phyloP scores from a whole-genome alignment of 228 moss, liverwort and hornwort genomes.

The Sphagnum magellanicum region DNA sequence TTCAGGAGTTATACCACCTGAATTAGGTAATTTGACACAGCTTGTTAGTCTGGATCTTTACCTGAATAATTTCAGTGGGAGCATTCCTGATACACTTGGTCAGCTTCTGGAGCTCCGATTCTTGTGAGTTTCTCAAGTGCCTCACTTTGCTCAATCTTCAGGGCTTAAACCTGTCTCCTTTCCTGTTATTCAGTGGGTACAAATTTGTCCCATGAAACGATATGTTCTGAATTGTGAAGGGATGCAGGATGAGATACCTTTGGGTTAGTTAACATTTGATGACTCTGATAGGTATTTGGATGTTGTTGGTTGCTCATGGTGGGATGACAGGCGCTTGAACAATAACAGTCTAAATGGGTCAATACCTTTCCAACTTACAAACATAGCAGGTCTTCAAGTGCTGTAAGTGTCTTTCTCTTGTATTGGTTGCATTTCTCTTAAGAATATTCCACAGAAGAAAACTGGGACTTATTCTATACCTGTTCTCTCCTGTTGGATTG shows the following conservation, averaged over 20 bases:
- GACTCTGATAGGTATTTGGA: background rate
- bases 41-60: constrained; percentile 7
- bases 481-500: no score
- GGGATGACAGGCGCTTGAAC: constrained; percentile 33
- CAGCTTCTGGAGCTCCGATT: background rate
- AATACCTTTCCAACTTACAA: constrained; percentile 34
- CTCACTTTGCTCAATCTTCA: no score
- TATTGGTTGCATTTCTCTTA: background rate
- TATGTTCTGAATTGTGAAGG: no score
- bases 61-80: background rate
- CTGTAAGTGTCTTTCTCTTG: constrained; percentile 28
- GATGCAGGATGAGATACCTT: no score
- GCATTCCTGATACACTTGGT: background rate
- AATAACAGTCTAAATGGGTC: constrained; percentile 29
- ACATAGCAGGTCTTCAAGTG: constrained; percentile 39
- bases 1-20: no score
- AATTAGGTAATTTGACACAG: constrained; percentile 1
- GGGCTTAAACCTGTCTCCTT: background rate
- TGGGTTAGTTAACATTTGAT: background rate
- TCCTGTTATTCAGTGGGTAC: no score
- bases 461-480: no score
- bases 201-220: no score
- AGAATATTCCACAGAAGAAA: no score
- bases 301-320: constrained; percentile 2
- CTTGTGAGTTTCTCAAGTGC: background rate